Evolutionary conservation across 2,329 filamentous ascomycete species (phyloP).

Genomic region (Sporothrix curviconia): DNA sequence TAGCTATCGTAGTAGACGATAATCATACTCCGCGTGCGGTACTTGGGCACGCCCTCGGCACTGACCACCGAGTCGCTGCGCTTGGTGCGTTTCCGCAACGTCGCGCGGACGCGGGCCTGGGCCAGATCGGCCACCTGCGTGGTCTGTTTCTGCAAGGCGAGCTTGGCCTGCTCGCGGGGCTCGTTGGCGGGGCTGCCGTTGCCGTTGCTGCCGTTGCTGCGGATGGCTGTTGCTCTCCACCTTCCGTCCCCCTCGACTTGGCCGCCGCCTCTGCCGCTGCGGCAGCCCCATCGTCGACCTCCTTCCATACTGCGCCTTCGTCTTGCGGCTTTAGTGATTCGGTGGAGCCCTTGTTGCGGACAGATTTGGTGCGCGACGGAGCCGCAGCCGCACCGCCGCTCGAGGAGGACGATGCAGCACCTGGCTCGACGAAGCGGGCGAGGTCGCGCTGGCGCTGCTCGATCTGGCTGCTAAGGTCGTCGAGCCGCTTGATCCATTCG

Average conservation of each 20-base stretch:
- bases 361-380: slow-evolving; percentile 21
- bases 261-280: neutral
- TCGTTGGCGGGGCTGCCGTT: neutral
- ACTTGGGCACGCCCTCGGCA: slow-evolving; percentile 45
- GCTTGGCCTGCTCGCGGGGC: neutral
- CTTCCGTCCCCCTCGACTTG: neutral
- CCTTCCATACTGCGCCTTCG: slow-evolving; percentile 17
- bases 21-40: slow-evolving; percentile 67
- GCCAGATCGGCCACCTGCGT: slow-evolving; percentile 24
- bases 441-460: slow-evolving; percentile 55
- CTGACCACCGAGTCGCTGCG: slow-evolving; percentile 48
- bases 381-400: neutral
- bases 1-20: slow-evolving; percentile 91
- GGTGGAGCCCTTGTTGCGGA: slow-evolving; percentile 24
- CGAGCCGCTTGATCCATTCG: slow-evolving; percentile 52
- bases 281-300: slow-evolving; percentile 11
- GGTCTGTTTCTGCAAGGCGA: slow-evolving; percentile 15
- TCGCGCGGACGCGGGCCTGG: slow-evolving; percentile 40
- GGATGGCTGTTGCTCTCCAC: neutral
- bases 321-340: slow-evolving; percentile 23
- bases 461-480: slow-evolving; percentile 55
- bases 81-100: slow-evolving; percentile 40
- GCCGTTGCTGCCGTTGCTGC: neutral
- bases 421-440: slow-evolving; percentile 32
- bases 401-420: slow-evolving; percentile 19